A percentile compares a stretch with the other conserved stretches of the same genome.
Conservation (phyloP, 768 basidiomycete species). For the Naganishia friedmannii region DNA sequence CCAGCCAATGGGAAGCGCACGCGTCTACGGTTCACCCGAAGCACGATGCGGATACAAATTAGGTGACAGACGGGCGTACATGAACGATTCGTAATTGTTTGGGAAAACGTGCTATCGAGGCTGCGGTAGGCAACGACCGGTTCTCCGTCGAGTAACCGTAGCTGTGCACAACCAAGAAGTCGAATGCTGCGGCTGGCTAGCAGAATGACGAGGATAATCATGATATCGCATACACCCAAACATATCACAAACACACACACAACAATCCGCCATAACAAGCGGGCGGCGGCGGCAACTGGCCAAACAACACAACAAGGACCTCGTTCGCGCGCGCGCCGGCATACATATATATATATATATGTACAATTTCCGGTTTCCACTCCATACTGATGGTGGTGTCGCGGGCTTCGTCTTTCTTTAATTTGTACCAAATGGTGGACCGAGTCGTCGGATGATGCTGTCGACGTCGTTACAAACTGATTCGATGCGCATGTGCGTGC, state of each 20-base stretch:
- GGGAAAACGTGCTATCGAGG: neutral
- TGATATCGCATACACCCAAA: conserved; percentile 17
- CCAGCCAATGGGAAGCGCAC: neutral
- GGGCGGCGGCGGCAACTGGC: neutral
- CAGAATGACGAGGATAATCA: too few relatives aligned
- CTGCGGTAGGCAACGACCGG: neutral
- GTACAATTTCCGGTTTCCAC: neutral
- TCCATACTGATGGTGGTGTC: neutral
- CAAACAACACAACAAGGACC: conserved; percentile 7
- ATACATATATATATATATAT: neutral
- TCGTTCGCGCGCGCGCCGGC: too few relatives aligned
- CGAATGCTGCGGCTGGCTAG: too few relatives aligned
- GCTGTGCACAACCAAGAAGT: too few relatives aligned
- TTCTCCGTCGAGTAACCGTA: neutral
- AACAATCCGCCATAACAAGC: neutral
- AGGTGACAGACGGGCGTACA: neutral
- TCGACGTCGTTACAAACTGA: neutral
- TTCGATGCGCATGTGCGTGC: neutral
- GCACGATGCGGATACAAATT: neutral
- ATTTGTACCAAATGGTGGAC: neutral
- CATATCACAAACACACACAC: neutral
- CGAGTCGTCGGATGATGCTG: neutral
- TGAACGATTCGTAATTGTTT: conserved; percentile 8
- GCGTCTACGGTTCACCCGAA: neutral
- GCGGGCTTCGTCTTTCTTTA: neutral